Evolutionary conservation across 495 filamentous ascomycete species (phyloP), one percentile per base, ranked within the genome.

Genomic region (Lophiostoma macrostomum): DNA sequence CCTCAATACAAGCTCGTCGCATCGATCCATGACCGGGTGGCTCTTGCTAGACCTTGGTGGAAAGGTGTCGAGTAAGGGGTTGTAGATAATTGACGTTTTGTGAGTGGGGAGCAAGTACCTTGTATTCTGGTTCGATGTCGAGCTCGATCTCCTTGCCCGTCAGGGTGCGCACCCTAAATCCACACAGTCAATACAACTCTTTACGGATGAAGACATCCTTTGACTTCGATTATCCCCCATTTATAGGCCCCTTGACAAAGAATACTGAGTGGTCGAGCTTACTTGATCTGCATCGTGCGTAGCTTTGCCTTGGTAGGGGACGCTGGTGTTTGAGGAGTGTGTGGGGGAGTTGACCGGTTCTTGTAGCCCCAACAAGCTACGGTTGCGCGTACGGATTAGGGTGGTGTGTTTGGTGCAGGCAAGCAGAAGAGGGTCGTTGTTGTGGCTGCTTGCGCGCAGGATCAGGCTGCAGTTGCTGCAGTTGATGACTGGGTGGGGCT

Each of bases 111-210:
- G 42, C 11, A 25, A 56, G 64, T 73, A 95, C 91, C 77, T 88
- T 94, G 74, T 95, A 91, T 61, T 91, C 85, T 7, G 81, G 74
- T 74, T 98, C 93, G 66, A 98, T 94, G 68, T 97, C 90, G 48
- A 98, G 81, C 74, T 96, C 91, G 72, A 98, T 97, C 73, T 97
- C 88, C 76, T 97, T 96, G 64, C 93, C 94, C 43, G 93, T 97
- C 50, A 98, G 83, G 62, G 93, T 98, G 65, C 93, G 87, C 69
- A 98, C 93, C 77, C 93, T 98, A 23, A 28, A 13, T n/a, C 1
- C 0, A 14, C 27, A 45, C 7, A 22, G 22, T 20, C 19, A 22
- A 13, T 23, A 1, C 11, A 25, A 12, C 20, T 44, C 18, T 23
- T 14, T 10, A 3, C 2, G 14, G 14, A 42, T 22, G 8, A 32